A percentile compares a stretch with the other conserved stretches of the same genome.
Evolutionary conservation across 441 rosid genomes (phyloP).

Genomic region (Pelargonium australe): DNA sequence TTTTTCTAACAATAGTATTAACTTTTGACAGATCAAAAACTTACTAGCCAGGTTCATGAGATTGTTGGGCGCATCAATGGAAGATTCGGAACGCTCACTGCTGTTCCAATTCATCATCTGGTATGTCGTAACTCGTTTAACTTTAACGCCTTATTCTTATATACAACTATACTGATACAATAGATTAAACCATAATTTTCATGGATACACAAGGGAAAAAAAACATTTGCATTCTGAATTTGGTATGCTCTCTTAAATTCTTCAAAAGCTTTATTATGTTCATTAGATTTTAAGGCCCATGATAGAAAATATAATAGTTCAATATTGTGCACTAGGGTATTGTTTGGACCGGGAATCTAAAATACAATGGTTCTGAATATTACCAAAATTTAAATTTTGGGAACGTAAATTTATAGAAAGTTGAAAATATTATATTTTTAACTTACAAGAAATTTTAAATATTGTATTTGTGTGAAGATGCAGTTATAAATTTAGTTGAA

Average conservation of each 20-base stretch:
- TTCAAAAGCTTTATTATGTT: background rate
- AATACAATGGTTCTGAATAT: too few species aligned
- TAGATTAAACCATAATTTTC: background rate
- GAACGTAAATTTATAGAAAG: too few species aligned
- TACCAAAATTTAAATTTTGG: too few species aligned
- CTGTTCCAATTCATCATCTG: slow-evolving; percentile 98
- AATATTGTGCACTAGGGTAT: too few species aligned
- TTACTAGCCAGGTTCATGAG: slow-evolving; percentile 99
- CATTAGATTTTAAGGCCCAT: background rate
- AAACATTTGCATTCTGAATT: background rate
- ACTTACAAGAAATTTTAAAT: too few species aligned
- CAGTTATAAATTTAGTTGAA: too few species aligned
- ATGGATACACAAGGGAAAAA: background rate
- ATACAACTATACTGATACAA: background rate
- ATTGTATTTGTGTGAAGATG: too few species aligned
- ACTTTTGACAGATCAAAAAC: slow-evolving; percentile 75
- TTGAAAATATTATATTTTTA: too few species aligned
- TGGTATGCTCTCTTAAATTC: background rate
- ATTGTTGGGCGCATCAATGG: slow-evolving; percentile 99
- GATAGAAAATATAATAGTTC: background rate
- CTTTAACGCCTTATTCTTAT: slow-evolving; percentile 12
- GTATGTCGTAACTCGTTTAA: slow-evolving; percentile 33
- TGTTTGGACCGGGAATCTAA: too few species aligned
- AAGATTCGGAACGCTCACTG: slow-evolving; percentile 90
- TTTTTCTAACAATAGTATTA: background rate